Percentiles rank a stretch among this genome's conserved stretches.
These are phyloP conservation scores for Russula foetens DNA, from an alignment of 768 basidiomycete species.

Conservation along the genomic window DNA sequence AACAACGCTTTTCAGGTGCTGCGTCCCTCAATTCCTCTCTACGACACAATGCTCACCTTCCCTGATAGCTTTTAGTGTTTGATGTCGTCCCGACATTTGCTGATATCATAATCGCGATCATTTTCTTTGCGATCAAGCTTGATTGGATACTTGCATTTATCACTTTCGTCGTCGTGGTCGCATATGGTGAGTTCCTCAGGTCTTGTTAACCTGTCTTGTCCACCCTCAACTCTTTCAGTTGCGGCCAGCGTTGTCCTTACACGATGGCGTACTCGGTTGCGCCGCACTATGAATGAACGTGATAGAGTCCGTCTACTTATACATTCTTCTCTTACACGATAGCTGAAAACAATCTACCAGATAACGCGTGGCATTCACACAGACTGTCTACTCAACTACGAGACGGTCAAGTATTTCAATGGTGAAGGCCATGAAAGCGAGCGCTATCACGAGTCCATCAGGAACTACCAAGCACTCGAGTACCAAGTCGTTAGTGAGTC, in stretches of 20 bases:
- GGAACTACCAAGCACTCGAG: constrained; percentile 66
- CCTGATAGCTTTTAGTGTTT: constrained; percentile 65
- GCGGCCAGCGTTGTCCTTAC: constrained; percentile 50
- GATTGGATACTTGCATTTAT: constrained; percentile 60
- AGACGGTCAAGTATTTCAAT: constrained; percentile 86
- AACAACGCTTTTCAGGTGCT: constrained; percentile 67
- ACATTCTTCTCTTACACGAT: neutral
- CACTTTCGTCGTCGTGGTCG: constrained; percentile 63
- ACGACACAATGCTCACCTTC: constrained; percentile 3
- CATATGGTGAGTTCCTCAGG: constrained; percentile 45
- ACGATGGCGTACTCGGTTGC: constrained; percentile 62
- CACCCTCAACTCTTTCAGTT: constrained; percentile 29
- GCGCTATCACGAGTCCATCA: constrained; percentile 63
- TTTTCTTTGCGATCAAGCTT: constrained; percentile 54
- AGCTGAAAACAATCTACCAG: constrained; percentile 26
- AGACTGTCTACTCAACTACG: constrained; percentile 73
- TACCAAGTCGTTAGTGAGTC: constrained; percentile 63
- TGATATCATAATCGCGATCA: constrained; percentile 66
- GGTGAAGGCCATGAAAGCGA: constrained; percentile 73
- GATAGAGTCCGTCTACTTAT: constrained; percentile 47
- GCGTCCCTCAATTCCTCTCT: neutral
- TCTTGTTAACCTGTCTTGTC: neutral
- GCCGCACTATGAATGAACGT: constrained; percentile 73
- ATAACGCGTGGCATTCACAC: constrained; percentile 77
- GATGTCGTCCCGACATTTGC: constrained; percentile 74